These are phyloP conservation scores for Mycena galopus DNA, from an alignment of 768 basidiomycete genomes.

Conservation along the genomic window DNA sequence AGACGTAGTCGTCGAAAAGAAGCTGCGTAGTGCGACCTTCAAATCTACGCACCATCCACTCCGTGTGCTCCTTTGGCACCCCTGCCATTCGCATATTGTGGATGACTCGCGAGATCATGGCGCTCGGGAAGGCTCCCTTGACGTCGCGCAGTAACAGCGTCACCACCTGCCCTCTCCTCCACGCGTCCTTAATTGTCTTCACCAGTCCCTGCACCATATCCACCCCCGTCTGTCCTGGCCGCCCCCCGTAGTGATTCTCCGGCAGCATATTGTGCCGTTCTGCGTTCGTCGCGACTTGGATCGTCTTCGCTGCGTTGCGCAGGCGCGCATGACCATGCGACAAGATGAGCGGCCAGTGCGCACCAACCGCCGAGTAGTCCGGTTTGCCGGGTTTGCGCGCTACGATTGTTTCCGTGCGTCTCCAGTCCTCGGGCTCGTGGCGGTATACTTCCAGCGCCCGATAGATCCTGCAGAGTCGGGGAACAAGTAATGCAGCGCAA, in stretches of 20 bases:
- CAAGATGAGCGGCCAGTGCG: too few species aligned
- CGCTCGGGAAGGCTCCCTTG: too few species aligned
- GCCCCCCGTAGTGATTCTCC: constrained; percentile 44
- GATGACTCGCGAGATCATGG: too few species aligned
- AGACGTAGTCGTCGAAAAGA: constrained; percentile 1
- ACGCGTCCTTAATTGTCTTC: constrained; percentile 5
- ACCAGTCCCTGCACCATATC: constrained; percentile 38
- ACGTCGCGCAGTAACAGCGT: too few species aligned
- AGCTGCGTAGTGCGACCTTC: not conserved
- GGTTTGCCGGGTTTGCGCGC: not conserved
- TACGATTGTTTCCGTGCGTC: not conserved
- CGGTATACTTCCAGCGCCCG: not conserved
- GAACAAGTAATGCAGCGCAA: not conserved
- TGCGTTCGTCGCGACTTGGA: too few species aligned
- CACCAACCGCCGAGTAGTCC: too few species aligned
- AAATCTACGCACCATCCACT: constrained; percentile 2
- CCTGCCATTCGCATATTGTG: too few species aligned
- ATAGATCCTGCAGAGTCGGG: not conserved
- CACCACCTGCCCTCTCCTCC: constrained; percentile 9
- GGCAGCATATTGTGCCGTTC: too few species aligned
- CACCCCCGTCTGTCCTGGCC: constrained; percentile 43
- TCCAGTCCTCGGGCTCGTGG: not conserved
- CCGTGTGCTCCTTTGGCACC: too few species aligned
- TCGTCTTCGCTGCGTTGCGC: too few species aligned
- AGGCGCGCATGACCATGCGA: too few species aligned